Base-by-base conservation (phyloP, 805 yeast species). In the Ogataea naganishii region DNA sequence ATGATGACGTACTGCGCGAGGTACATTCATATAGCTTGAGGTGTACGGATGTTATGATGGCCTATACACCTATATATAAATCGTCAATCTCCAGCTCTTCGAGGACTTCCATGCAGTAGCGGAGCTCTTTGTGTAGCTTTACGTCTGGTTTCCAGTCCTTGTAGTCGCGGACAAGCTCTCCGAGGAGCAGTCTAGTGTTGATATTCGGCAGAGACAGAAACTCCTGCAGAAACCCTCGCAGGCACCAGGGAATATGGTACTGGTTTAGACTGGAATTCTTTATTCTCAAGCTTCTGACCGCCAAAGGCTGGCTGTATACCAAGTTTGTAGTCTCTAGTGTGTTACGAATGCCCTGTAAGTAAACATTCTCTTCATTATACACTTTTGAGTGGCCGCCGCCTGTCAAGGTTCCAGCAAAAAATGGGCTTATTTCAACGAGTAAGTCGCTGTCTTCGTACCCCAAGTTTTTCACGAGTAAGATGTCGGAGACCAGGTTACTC, bases 241-340 rank as follows among this genome's bases (percentile, higher is more conserved):
- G 65, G 40, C 94, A 80, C 96, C 96, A 89, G 1, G 98, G 98
- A 26, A 89, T 56, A 36, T 83, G 77, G 44, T 75, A 89, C 0
- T 94, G 94, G 49, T 89, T 89, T 21, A 72, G 63, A 7, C 80
- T 80, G 23, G 78, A 56, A 37, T 75, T 72, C 12, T 81, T 46
- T 4, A 50, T 42, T 27, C 52, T 48, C 20, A 46, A 29, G 4
- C 29, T 37, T 11, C 33, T 34, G n/a, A 41, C 35, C 23, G 33
- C 73, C 17, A 72, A 58, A 2, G 56, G 41, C 2, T 37, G 26
- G 10, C 69, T 61, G 23, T 59, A 53, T 9, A 65, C 56, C 13
- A 76, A 49, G 40, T 75, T 77, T 10, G 77, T 72, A 0, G 96
- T 83, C 43, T 85, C 94, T 23, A 88, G 57, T 7, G 83, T 69